A percentile compares a stretch with the other conserved stretches of the same genome.
These are phyloP conservation scores for Boletus huronensis DNA, from an alignment of 768 basidiomycete species.

Conservation along the genomic window DNA sequence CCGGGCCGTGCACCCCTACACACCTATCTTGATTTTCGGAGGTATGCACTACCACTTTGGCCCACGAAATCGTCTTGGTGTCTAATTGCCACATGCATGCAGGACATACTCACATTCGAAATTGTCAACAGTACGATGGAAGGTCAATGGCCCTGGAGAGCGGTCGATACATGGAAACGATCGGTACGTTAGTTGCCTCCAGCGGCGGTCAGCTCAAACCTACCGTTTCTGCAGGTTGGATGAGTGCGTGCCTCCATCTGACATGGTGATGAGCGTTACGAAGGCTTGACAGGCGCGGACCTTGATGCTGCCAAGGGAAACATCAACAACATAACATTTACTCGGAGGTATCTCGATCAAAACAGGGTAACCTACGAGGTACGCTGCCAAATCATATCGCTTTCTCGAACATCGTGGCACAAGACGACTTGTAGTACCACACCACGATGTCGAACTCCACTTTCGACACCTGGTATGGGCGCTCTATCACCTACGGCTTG, in stretches of 20 bases:
- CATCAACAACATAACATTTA: slow-evolving; percentile 54
- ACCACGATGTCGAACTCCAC: slow-evolving; percentile 44
- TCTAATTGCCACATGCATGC: neutral
- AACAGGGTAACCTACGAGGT: slow-evolving; percentile 77
- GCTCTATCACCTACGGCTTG: slow-evolving; percentile 53
- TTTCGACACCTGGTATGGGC: slow-evolving; percentile 62
- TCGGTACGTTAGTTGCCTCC: slow-evolving; percentile 46
- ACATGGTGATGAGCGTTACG: neutral
- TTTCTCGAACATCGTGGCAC: neutral
- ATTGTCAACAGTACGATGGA: slow-evolving; percentile 26
- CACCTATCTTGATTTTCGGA: slow-evolving; percentile 82
- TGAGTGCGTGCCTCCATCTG: slow-evolving; percentile 44
- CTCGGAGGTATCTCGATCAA: slow-evolving; percentile 73
- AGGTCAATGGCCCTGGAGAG: slow-evolving; percentile 55
- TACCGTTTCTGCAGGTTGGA: slow-evolving; percentile 41
- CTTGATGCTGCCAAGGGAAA: slow-evolving; percentile 38
- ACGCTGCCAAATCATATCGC: slow-evolving; percentile 2
- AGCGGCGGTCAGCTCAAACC: neutral
- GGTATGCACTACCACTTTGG: slow-evolving; percentile 33
- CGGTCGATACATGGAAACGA: slow-evolving; percentile 90
- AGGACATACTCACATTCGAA: slow-evolving; percentile 50
- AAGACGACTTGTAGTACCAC: slow-evolving; percentile 52
- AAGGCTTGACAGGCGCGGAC: slow-evolving; percentile 40
- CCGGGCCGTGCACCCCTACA: slow-evolving; percentile 64
- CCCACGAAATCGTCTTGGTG: neutral